phyloP scores from a whole-genome alignment of 306 rosid genomes.

The Rosa multiflora region DNA sequence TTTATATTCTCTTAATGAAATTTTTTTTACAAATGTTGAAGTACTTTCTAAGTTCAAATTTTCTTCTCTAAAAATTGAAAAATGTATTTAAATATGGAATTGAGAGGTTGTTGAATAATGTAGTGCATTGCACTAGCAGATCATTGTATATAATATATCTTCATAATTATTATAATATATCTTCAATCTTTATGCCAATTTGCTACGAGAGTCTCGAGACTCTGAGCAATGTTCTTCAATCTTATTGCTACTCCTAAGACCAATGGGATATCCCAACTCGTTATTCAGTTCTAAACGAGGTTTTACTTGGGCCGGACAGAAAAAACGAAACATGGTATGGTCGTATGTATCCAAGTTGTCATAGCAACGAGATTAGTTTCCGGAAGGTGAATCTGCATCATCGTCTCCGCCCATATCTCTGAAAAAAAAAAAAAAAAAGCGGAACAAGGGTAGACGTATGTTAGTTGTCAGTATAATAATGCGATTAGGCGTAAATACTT shows the following conservation, averaged over 20 bases:
- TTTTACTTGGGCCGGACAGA: background rate
- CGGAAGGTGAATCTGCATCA: background rate
- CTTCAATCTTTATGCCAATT: background rate
- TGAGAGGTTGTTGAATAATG: background rate
- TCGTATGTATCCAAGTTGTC: background rate
- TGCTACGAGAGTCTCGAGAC: background rate
- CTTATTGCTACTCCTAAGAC: slow-evolving; percentile 9
- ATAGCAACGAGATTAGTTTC: background rate
- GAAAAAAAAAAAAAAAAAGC: background rate
- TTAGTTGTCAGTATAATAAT: background rate
- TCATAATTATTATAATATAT: background rate
- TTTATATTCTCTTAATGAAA: too few relatives aligned
- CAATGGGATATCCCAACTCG: background rate
- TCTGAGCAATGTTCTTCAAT: background rate
- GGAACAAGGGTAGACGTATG: background rate
- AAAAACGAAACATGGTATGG: background rate
- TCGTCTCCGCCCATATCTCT: background rate
- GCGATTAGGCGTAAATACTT: background rate
- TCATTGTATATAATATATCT: background rate
- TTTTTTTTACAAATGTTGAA: background rate
- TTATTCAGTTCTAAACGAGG: background rate
- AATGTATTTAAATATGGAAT: background rate
- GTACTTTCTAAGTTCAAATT: background rate
- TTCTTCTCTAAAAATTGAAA: background rate
- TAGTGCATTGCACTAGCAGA: background rate